Conservation (phyloP, 768 basidiomycete species). For the Phanerochaete carnosa region DNA sequence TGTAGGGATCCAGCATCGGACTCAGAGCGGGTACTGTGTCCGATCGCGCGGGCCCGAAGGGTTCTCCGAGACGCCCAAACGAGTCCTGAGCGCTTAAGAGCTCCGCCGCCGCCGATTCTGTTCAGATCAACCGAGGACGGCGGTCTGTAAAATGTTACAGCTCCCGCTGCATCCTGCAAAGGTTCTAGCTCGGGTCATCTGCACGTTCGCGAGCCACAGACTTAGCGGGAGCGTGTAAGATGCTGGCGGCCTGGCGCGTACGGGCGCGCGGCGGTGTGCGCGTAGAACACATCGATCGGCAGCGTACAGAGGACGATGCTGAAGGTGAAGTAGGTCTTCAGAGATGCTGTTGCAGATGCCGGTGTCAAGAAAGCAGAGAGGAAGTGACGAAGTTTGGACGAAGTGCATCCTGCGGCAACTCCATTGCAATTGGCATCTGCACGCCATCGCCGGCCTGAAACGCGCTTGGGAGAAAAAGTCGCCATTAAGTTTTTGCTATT, state of each 20-base stretch:
- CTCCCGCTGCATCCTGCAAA: conserved; percentile 48
- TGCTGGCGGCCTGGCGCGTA: conserved; percentile 18
- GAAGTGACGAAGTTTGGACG: no score
- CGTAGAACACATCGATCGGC: conserved; percentile 48
- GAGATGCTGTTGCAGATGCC: conserved; percentile 44
- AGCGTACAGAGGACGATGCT: conserved; percentile 50
- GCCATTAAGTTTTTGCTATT: conserved; percentile 38
- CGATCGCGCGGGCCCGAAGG: no score
- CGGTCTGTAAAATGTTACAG: conserved; percentile 41
- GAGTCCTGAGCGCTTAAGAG: conserved; percentile 48
- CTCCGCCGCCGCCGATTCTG: conserved; percentile 1
- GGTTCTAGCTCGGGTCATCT: conserved; percentile 55
- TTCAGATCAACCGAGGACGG: no score
- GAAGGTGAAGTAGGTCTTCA: conserved; percentile 56
- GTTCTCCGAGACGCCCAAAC: no score
- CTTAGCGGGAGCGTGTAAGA: conserved; percentile 35
- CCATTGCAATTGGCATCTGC: neutral
- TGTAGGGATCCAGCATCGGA: no score
- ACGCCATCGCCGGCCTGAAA: no score
- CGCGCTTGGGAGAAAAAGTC: conserved; percentile 56
- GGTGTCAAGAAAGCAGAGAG: conserved; percentile 45
- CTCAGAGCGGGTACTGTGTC: no score
- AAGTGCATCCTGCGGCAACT: conserved; percentile 50
- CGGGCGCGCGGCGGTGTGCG: conserved; percentile 15
- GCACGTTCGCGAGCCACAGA: conserved; percentile 56